Base-by-base conservation (phyloP, 2,329 filamentous ascomycete genomes). In the Beauveria medogensis region DNA sequence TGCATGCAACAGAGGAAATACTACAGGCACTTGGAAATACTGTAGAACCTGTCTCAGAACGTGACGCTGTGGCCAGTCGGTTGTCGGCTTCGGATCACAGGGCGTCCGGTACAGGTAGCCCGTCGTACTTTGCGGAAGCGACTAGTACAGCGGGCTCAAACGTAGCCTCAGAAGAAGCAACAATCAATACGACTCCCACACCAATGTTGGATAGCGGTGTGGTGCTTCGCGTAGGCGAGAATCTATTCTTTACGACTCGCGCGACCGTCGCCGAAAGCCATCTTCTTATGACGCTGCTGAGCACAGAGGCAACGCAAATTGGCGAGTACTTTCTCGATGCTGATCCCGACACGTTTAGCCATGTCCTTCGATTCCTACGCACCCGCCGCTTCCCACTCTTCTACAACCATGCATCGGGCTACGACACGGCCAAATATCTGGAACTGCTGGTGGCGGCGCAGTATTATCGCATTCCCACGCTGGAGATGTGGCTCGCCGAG, bases 241-340 rank as follows among this genome's bases (percentile, higher is more conserved):
- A 59, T 24, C 63, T 58, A 40, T 65, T 67, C 63, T 58, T 61
- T 54, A 67, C 65, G 3, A 63, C 63, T 30, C 62, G 56, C 37
- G 50, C 63, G 20, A 67, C 65, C 18, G 48, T 65, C 40, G 55
- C 60, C 47, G 59, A 61, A 26, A 64, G 58, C 52, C 34, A 47
- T 20, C 65, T 66, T 53, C 64, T 65, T 58, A 20, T 59, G 3
- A 47, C 59, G 26, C 62, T 66, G 16, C 63, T 61, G 8, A 50
- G 53, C 56, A 51, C 47, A 5, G 56, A 59, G 14, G 41, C 60
- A 1, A 60, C 44, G 2, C 59, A 62, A 4, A 66, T 73, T 22
- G 61, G 62, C 20, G 55, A 70, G 16, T 74, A 73, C 65, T 75
- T 75, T 64, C 61, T 78, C 41, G 74, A 77, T 63, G 69, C 70